These are phyloP conservation scores for Corniculantispora saksenae DNA, from an alignment of 2,329 filamentous ascomycete genomes.

Conservation along the genomic window DNA sequence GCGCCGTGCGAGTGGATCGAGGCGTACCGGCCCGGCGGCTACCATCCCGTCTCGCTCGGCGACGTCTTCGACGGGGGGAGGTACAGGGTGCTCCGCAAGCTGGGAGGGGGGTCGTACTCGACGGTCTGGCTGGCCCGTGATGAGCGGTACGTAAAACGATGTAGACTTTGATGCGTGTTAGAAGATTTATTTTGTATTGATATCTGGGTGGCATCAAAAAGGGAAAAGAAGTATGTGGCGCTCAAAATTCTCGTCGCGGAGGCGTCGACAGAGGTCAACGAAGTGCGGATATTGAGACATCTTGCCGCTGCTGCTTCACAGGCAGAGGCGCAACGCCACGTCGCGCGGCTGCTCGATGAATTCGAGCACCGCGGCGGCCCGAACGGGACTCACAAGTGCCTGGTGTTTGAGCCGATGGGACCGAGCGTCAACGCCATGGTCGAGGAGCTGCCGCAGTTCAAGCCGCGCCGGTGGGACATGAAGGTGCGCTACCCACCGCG, in stretches of 20 bases:
- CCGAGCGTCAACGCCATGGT: slow-evolving; percentile 40
- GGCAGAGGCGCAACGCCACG: slow-evolving; percentile 27
- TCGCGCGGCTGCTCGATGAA: slow-evolving; percentile 32
- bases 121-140: slow-evolving; percentile 49
- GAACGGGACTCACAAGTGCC: slow-evolving; percentile 34
- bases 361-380: slow-evolving; percentile 31
- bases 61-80: slow-evolving; percentile 41
- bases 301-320: slow-evolving; percentile 25
- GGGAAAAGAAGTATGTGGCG: slow-evolving; percentile 30
- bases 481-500: slow-evolving; percentile 39
- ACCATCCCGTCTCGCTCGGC: slow-evolving; percentile 44
- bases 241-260: slow-evolving; percentile 27
- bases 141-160: slow-evolving; percentile 26
- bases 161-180: no score
- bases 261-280: slow-evolving; percentile 18
- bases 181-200: no score
- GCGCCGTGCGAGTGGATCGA: slow-evolving; percentile 34
- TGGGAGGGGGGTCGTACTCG: slow-evolving; percentile 46
- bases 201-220: no score
- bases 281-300: slow-evolving; percentile 27
- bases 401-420: slow-evolving; percentile 35
- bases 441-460: slow-evolving; percentile 35
- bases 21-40: slow-evolving; percentile 41
- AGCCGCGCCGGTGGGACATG: slow-evolving; percentile 26
- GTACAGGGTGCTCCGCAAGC: slow-evolving; percentile 46